Evolutionary conservation across 2,329 filamentous ascomycete genomes (phyloP), one percentile per base, ranked within the genome.

Genomic region (Colletotrichum simmondsii): DNA sequence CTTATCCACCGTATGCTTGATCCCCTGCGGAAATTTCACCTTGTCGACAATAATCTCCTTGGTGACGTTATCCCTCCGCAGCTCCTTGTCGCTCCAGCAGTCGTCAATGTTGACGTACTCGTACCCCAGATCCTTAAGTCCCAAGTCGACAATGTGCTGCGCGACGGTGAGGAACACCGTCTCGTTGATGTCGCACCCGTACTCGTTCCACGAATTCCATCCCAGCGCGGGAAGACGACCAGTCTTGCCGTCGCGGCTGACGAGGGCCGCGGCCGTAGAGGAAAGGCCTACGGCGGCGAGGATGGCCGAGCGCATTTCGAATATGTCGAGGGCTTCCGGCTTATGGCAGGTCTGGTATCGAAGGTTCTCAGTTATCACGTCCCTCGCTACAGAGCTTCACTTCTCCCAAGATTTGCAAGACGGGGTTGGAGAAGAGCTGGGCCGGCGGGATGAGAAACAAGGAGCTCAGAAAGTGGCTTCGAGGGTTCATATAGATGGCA

Each of bases 81-180:
- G 77, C 24, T 76, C 75, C 74, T 87, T 85, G 68, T 85, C 75
- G 8, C 84, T 85, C 88, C 87, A 93, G 81, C 90, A 92, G 77
- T 92, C 91, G 79, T 92, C 90, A 71, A 90, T 86, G 71, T 90
- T 89, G 68, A 92, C 85, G 67, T 91, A 90, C 24, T 86, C 79
- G 76, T 91, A 91, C 2, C 89, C 89, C 4, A 85, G 82, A 53
- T 88, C 86, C 77, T 85, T 84, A 14, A 89, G 82, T 3, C 86
- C 88, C 3, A 86, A 81, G 10, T 85, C 80, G 24, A 89, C 82
- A 49, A 90, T 82, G 42, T 85, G 79, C 53, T 87, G 76, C 1
- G 86, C 87, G 0, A 86, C 70, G 84, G 81, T 80, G 8, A 88
- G 73, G 74, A 90, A 85, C n/a, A 86, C 81, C 3, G 79, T 79